Evolutionary conservation across 2,329 filamentous ascomycete genomes (phyloP), one percentile per base, ranked within the genome.

Genomic region (Sarocladiaceae sp.): DNA sequence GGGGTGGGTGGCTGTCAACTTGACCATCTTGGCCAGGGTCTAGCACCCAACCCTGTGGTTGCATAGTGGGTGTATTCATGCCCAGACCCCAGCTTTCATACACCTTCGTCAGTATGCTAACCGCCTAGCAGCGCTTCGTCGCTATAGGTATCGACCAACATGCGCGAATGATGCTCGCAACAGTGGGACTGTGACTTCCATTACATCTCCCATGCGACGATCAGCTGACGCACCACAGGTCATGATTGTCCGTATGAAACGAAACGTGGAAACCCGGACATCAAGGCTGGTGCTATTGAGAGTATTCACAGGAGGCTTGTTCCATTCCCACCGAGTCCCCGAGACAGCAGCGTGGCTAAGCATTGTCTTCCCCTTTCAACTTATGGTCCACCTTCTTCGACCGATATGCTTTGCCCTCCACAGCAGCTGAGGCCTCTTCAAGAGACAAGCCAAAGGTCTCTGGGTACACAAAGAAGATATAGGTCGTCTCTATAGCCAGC

Each of bases 401-500:
- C n/a, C n/a, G n/a, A n/a, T n/a, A n/a, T 29, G 26, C 13, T 13
- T 29, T 29, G 26, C 26, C 26, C 13, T 7, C 9, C 9, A 29
- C 26, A 29, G 26, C 26, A 13, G 7, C 26, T 29, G 26, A 29
- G 7, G 26, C 26, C 53, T 78, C 73, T 53, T 78, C 74, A n/a
- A 78, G 69, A 11, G 73, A 74, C 2, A 69, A 67, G 5, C 73
- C 73, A 37, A 64, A 67, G 4, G 73, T 78, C 57, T 78, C 73
- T 34, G 74, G 45, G 33, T 49, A 54, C 29, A 53, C 45, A 39
- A 52, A 66, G 51, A 66, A 71, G 46, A 71, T 63, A 53, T 66
- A 64, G 51, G 60, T 60, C 3, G 35, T 41, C 27, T 54, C 50
- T 2, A 54, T 44, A 1, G 70, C 49, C 59, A 58, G 32, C 58